Evolutionary conservation across 2,329 filamentous ascomycete genomes (phyloP).

Genomic region (Periconia sp.): DNA sequence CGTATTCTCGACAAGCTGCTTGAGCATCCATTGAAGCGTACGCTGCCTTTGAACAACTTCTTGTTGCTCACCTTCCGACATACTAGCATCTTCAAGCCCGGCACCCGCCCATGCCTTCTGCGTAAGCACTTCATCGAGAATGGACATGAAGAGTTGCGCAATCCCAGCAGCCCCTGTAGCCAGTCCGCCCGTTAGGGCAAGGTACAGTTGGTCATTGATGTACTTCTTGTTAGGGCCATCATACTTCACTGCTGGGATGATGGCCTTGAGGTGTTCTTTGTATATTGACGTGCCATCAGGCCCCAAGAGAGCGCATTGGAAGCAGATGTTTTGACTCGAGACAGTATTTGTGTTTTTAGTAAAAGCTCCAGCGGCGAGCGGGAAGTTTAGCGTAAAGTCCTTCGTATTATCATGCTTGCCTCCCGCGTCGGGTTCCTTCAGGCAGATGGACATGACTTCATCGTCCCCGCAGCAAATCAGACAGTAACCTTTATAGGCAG

Average conservation of each 20-base stretch:
- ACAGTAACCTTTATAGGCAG: constrained; percentile 35
- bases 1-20: constrained; percentile 32
- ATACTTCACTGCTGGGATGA: constrained; percentile 36
- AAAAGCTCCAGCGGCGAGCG: constrained; percentile 36
- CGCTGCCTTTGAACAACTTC: constrained; percentile 24
- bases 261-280: constrained; percentile 33
- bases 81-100: constrained; percentile 6
- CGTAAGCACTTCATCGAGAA: constrained; percentile 30
- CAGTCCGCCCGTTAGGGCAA: constrained; percentile 37
- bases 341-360: constrained; percentile 30
- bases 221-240: constrained; percentile 38
- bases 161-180: constrained; percentile 36
- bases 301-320: constrained; percentile 38
- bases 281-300: constrained; percentile 34
- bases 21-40: constrained; percentile 37
- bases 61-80: constrained; percentile 13
- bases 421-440: constrained; percentile 30
- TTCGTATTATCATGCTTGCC: constrained; percentile 35
- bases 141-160: constrained; percentile 40
- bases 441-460: constrained; percentile 41
- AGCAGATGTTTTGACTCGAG: constrained; percentile 42
- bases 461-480: constrained; percentile 40
- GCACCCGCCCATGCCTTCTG: constrained; percentile 39
- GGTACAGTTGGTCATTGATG: constrained; percentile 41
- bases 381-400: constrained; percentile 43